phyloP scores from a whole-genome alignment of 345 rosid genomes.

The Cardiospermum halicacabum region DNA sequence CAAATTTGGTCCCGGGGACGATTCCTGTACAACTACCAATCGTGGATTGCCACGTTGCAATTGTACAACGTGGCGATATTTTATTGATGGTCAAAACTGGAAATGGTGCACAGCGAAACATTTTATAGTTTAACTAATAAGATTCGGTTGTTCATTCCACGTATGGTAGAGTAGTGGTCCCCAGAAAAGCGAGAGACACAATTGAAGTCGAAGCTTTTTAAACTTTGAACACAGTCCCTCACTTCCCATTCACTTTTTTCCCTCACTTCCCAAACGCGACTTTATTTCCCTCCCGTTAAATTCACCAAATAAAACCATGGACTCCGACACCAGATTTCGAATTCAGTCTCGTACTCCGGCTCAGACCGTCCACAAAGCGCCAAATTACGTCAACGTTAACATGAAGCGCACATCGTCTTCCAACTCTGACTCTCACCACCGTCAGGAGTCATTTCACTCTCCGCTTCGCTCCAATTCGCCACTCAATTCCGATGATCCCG shows the following conservation, averaged over 20 bases:
- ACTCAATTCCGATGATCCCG: conserved; percentile 54
- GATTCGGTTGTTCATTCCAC: no score
- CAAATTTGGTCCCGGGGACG: not conserved
- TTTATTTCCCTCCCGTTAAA: conserved; percentile 8
- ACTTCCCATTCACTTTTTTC: conserved; percentile 1
- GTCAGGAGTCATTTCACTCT: conserved; percentile 57
- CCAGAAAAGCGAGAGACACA: not conserved
- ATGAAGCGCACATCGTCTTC: conserved; percentile 68
- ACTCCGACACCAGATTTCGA: conserved; percentile 14
- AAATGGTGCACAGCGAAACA: not conserved
- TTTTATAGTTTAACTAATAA: not conserved
- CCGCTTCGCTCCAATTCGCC: conserved; percentile 72
- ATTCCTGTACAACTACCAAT: not conserved
- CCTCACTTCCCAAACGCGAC: conserved; percentile 7
- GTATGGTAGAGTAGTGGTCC: not conserved
- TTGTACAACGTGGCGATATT: not conserved
- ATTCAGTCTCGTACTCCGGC: not conserved
- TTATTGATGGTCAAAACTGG: not conserved
- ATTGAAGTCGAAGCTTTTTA: conserved; percentile 3
- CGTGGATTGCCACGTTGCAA: not conserved
- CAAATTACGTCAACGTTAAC: conserved; percentile 1
- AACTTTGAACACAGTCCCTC: not conserved
- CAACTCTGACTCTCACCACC: conserved; percentile 43
- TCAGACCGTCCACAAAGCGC: not conserved
- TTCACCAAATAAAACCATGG: conserved; percentile 9